Percentiles rank a stretch among this genome's conserved stretches.
These are phyloP conservation scores for Aspergillus japonicus DNA, from an alignment of 2,329 filamentous ascomycete species.

Conservation along the genomic window DNA sequence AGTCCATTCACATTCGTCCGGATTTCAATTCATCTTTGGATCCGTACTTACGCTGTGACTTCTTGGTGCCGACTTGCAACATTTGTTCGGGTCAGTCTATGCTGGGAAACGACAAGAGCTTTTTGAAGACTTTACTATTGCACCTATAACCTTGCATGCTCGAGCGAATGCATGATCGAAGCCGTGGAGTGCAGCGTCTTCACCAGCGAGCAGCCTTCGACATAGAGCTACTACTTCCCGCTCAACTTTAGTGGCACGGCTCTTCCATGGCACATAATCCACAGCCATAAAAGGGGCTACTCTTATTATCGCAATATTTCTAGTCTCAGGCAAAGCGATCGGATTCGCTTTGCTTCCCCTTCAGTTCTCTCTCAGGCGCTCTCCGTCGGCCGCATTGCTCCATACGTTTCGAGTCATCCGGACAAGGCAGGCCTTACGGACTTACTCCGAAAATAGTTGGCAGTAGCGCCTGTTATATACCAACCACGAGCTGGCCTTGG, in stretches of 20 bases:
- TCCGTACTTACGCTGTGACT: background rate
- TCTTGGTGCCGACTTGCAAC: background rate
- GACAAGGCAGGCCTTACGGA: constrained; percentile 24
- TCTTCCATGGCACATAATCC: background rate
- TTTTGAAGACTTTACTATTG: background rate
- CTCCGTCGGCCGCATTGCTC: background rate
- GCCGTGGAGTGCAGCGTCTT: background rate
- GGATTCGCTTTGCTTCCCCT: background rate
- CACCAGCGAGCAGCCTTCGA: background rate
- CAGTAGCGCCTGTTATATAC: background rate
- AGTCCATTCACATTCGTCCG: background rate
- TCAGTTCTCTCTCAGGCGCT: background rate
- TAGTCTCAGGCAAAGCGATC: background rate
- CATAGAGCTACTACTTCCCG: background rate
- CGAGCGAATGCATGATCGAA: background rate
- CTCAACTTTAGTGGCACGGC: background rate
- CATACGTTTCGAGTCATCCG: background rate
- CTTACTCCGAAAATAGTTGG: background rate
- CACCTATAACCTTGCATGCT: background rate
- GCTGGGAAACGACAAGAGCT: background rate
- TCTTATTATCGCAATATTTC: background rate
- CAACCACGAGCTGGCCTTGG: background rate
- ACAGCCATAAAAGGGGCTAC: background rate
- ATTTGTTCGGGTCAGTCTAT: background rate
- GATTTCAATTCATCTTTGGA: background rate